phyloP scores from a whole-genome alignment of 2,329 filamentous ascomycete genomes.

The Pezicula radicicola region DNA sequence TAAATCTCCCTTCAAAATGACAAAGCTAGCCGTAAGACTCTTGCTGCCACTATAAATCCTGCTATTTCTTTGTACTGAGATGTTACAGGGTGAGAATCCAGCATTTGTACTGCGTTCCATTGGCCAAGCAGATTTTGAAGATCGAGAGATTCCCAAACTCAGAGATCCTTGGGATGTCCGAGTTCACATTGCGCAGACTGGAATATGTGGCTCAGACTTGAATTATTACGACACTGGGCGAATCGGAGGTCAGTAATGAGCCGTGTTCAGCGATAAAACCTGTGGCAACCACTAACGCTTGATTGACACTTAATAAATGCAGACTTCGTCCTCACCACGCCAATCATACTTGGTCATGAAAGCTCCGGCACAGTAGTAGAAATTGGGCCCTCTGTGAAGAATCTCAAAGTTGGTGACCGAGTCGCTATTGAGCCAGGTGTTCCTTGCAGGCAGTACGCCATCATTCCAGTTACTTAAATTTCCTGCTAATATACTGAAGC shows the following conservation, averaged over 20 bases:
- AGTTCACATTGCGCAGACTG: constrained; percentile 41
- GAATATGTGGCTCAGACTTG: constrained; percentile 44
- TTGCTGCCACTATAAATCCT: too few species aligned
- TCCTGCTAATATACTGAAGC: constrained; percentile 35
- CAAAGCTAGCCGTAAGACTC: not conserved
- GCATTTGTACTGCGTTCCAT: constrained; percentile 45
- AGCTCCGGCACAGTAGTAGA: constrained; percentile 38
- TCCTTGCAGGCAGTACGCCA: too few species aligned
- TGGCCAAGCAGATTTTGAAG: constrained; percentile 41
- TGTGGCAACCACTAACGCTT: too few species aligned
- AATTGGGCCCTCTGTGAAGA: constrained; percentile 37
- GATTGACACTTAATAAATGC: too few species aligned
- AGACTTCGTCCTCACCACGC: constrained; percentile 37
- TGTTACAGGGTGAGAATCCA: constrained; percentile 34
- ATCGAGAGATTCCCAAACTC: constrained; percentile 37
- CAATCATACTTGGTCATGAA: constrained; percentile 46
- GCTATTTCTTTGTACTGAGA: too few species aligned
- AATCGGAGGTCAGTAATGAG: too few species aligned
- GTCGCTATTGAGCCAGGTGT: constrained; percentile 47
- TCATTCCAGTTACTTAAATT: too few species aligned
- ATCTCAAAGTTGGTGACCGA: constrained; percentile 39
- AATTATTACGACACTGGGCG: constrained; percentile 31
- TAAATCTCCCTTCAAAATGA: too few species aligned
- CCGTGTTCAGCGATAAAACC: too few species aligned
- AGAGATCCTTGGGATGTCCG: constrained; percentile 37